A percentile compares a stretch with the other conserved stretches of the same genome.
Evolutionary conservation across 1,284 basidiomycete genomes (phyloP).

Genomic region (Mycena sp.): DNA sequence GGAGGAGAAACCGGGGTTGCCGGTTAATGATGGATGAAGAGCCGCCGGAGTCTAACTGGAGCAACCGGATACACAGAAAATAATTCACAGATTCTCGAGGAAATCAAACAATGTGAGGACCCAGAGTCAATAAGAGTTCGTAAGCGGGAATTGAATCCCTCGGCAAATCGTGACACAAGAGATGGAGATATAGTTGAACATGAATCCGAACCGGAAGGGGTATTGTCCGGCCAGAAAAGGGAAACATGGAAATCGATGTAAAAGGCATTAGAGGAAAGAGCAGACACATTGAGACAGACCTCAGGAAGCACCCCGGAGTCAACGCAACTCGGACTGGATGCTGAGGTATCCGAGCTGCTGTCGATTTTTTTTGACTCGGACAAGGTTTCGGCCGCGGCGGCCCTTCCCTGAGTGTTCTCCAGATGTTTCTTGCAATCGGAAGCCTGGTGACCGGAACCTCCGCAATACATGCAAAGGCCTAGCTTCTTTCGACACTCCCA

Average conservation of each 20-base stretch:
- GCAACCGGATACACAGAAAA: no score
- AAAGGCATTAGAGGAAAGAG: conserved; percentile 4
- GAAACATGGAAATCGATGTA: not conserved
- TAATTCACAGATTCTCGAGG: no score
- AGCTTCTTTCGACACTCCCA: conserved; percentile 5
- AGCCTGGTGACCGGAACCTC: conserved; percentile 17
- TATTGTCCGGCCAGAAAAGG: not conserved
- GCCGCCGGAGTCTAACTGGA: no score
- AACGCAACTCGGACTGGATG: conserved; percentile 7
- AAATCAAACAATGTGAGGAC: no score
- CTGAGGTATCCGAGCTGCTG: not conserved
- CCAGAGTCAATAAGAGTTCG: not conserved
- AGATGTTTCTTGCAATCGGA: conserved; percentile 21
- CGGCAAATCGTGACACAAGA: not conserved
- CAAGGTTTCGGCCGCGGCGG: not conserved
- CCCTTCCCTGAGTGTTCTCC: not conserved
- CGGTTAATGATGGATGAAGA: no score
- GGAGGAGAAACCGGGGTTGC: no score
- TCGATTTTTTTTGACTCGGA: not conserved
- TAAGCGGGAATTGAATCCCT: conserved; percentile 1
- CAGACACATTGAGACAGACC: conserved; percentile 5
- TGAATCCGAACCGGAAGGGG: not conserved
- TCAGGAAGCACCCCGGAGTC: conserved; percentile 2
- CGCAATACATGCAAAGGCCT: conserved; percentile 34
- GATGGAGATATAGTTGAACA: not conserved